Percentiles rank a stretch among this genome's conserved stretches.
These are phyloP conservation scores for Smittium culicis DNA, from an alignment of 371 early-diverging fungal genomes.

Conservation along the genomic window DNA sequence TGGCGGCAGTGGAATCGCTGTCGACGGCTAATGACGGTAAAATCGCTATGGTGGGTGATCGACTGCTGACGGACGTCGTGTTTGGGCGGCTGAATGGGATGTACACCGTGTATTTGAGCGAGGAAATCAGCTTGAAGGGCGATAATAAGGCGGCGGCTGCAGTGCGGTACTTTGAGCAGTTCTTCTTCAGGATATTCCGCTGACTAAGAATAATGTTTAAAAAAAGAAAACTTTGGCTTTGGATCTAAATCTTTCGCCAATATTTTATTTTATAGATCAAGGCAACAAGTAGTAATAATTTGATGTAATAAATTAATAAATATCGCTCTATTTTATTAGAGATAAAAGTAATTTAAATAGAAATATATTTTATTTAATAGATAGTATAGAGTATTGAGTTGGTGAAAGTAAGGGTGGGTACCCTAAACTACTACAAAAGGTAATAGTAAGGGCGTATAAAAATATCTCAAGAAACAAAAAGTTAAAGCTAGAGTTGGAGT, in stretches of 20 bases:
- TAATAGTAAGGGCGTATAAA: background rate
- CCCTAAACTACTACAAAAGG: too few species aligned
- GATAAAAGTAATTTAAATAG: background rate
- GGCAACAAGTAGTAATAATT: background rate
- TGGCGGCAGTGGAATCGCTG: conserved; percentile 20
- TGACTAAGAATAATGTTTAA: too few species aligned
- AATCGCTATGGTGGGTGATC: conserved; percentile 75
- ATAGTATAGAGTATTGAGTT: too few species aligned
- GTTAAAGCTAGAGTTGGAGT: background rate
- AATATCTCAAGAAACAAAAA: background rate
- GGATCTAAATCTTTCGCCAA: background rate
- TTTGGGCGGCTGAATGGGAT: conserved; percentile 68
- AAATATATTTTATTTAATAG: background rate
- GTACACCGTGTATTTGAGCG: conserved; percentile 49
- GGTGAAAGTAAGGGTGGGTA: too few species aligned
- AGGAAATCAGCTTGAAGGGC: conserved; percentile 55
- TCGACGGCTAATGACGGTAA: background rate
- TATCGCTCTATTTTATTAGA: too few species aligned
- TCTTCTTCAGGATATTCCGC: too few species aligned
- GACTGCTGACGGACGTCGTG: conserved; percentile 73
- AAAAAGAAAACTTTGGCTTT: background rate
- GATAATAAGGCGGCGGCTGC: conserved; percentile 63
- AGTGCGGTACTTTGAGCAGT: conserved; percentile 22
- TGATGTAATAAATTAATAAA: background rate
- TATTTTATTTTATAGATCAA: background rate